Percentiles rank a stretch among this genome's conserved stretches.
phyloP scores from a whole-genome alignment of 441 rosid species.

The Euphorbia celastroides region DNA sequence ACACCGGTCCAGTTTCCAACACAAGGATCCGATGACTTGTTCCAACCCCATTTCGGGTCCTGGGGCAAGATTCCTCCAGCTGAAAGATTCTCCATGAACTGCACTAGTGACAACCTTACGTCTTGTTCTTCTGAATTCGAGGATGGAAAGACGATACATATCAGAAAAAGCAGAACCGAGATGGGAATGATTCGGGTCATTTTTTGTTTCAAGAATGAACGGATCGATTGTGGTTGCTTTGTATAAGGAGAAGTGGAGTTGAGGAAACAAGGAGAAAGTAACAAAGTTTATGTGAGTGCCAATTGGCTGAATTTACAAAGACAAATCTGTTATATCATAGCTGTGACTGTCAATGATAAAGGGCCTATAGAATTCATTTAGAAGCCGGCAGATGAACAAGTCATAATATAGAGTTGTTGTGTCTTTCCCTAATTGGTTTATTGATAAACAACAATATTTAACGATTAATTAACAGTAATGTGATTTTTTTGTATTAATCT shows the following conservation, averaged over 20 bases:
- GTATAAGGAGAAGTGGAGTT: background rate
- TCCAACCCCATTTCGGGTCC: constrained; percentile 44
- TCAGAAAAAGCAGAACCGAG: constrained; percentile 27
- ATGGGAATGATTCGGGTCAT: constrained; percentile 25
- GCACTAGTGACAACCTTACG: constrained; percentile 34
- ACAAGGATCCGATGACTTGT: constrained; percentile 48
- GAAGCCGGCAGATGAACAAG: constrained; percentile 17
- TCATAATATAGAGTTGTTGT: constrained; percentile 3
- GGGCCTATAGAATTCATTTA: background rate
- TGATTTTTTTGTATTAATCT: background rate
- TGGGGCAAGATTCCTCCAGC: constrained; percentile 22
- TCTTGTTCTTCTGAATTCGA: constrained; percentile 32
- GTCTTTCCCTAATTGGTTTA: constrained; percentile 6
- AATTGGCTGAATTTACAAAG: constrained; percentile 36
- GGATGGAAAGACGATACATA: constrained; percentile 24
- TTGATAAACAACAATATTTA: background rate
- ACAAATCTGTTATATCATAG: background rate
- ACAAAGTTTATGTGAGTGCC: constrained; percentile 23
- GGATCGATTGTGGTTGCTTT: background rate
- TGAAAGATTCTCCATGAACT: constrained; percentile 45
- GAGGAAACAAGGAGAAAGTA: constrained; percentile 15
- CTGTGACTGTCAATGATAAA: background rate
- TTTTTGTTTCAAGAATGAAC: background rate
- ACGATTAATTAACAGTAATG: background rate
- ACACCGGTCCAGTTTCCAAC: constrained; percentile 41